phyloP scores from a whole-genome alignment of 2,329 filamentous ascomycete genomes.

The Stagonosporopsis chrysanthemi region DNA sequence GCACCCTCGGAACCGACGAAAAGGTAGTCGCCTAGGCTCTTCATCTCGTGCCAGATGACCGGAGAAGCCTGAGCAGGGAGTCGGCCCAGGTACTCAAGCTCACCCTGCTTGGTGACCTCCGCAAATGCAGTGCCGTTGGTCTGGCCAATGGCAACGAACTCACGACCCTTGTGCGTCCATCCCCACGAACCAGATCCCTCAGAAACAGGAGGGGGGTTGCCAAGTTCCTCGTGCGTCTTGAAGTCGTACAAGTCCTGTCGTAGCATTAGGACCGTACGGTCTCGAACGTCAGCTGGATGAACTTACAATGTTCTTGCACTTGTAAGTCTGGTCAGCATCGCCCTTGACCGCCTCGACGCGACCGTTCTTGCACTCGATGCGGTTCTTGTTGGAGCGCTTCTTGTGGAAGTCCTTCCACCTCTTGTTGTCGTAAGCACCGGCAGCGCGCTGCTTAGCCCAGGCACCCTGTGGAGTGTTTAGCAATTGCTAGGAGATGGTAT shows the following conservation, averaged over 20 bases:
- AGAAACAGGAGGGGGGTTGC: slow-evolving; percentile 49
- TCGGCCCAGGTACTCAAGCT: slow-evolving; percentile 62
- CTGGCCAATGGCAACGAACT: slow-evolving; percentile 64
- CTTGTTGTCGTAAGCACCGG: slow-evolving; percentile 42
- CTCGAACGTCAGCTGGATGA: background rate
- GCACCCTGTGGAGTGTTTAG: slow-evolving; percentile 33
- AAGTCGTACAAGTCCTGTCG: slow-evolving; percentile 63
- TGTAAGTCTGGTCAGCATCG: slow-evolving; percentile 51
- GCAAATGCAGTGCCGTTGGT: slow-evolving; percentile 64
- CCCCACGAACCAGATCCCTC: slow-evolving; percentile 60
- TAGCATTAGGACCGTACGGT: slow-evolving; percentile 12
- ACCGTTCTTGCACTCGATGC: slow-evolving; percentile 46
- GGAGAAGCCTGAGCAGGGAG: slow-evolving; percentile 56
- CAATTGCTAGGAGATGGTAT: background rate
- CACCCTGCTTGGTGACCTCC: slow-evolving; percentile 58
- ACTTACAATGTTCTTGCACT: slow-evolving; percentile 57
- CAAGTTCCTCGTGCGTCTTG: slow-evolving; percentile 62
- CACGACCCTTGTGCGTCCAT: slow-evolving; percentile 61
- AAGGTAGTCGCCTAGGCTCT: slow-evolving; percentile 50
- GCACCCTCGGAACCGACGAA: slow-evolving; percentile 51
- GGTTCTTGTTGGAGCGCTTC: slow-evolving; percentile 37
- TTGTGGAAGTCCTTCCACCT: slow-evolving; percentile 42
- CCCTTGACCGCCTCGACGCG: slow-evolving; percentile 47
- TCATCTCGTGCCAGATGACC: slow-evolving; percentile 63
- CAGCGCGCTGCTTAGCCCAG: slow-evolving; percentile 43